phyloP scores from a whole-genome alignment of 352 stramenopile species.

The Globisporangium megalacanthum region DNA sequence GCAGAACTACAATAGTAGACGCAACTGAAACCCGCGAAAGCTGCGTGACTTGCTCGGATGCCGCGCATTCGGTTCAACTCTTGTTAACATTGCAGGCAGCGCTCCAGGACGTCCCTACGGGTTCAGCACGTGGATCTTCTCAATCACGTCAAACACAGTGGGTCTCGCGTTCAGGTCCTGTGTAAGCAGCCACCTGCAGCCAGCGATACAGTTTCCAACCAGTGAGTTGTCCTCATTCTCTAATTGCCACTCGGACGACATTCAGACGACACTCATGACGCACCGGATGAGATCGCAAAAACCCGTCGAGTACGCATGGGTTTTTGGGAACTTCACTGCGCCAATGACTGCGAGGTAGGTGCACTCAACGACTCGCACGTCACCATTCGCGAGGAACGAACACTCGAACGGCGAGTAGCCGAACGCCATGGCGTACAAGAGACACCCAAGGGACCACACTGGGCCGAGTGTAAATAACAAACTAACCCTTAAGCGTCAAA shows the following conservation, averaged over 20 bases:
- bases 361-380: constrained; percentile 73
- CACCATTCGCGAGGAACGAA: constrained; percentile 66
- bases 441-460: constrained; percentile 88
- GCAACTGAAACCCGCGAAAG: constrained; percentile 1
- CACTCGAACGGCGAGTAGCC: constrained; percentile 89
- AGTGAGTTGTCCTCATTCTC: constrained; percentile 1
- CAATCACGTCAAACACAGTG: constrained; percentile 64
- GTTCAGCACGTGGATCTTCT: constrained; percentile 39
- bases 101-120: neutral
- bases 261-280: neutral
- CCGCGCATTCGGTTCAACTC: constrained; percentile 6
- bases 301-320: constrained; percentile 41
- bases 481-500: neutral
- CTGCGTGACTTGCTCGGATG: neutral
- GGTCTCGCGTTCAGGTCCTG: constrained; percentile 42
- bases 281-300: constrained; percentile 77
- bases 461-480: neutral
- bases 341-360: constrained; percentile 84
- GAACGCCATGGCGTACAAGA: constrained; percentile 87
- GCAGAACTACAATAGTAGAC: constrained; percentile 5
- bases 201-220: constrained; percentile 1
- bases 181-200: constrained; percentile 59
- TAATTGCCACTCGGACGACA: too few relatives aligned
- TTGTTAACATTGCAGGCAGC: neutral
- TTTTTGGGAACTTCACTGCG: constrained; percentile 71